Evolutionary conservation across 2,329 filamentous ascomycete species (phyloP).

Genomic region (Aspergillus cejpii): DNA sequence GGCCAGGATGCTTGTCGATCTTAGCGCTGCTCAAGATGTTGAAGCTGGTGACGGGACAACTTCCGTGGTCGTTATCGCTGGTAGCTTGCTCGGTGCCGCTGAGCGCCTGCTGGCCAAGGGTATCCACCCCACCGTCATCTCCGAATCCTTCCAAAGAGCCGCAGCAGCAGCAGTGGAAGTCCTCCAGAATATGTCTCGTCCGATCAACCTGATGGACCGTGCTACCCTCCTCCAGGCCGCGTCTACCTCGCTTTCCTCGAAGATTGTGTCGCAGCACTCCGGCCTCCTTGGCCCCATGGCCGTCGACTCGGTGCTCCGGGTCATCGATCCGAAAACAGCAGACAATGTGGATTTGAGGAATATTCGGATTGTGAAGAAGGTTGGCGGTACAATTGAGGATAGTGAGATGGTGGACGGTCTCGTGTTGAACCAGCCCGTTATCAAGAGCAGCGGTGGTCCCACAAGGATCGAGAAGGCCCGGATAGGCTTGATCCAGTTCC

Average conservation of each 20-base stretch:
- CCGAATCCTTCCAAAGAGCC: slow-evolving; percentile 93
- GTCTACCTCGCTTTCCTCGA: slow-evolving; percentile 93
- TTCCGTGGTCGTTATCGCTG: slow-evolving; percentile 95
- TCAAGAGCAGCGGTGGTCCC: slow-evolving; percentile 89
- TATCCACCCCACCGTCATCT: slow-evolving; percentile 96
- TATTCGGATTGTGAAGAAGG: slow-evolving; percentile 95
- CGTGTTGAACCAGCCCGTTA: slow-evolving; percentile 82
- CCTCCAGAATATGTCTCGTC: slow-evolving; percentile 91
- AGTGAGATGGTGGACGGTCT: slow-evolving; percentile 94
- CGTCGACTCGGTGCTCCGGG: slow-evolving; percentile 90
- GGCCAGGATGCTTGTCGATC: slow-evolving; percentile 96
- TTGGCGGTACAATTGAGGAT: slow-evolving; percentile 96
- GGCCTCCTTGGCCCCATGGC: slow-evolving; percentile 95
- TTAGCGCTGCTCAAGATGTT: slow-evolving; percentile 94
- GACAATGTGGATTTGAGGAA: slow-evolving; percentile 96
- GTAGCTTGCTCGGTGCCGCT: slow-evolving; percentile 86
- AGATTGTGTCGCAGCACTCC: slow-evolving; percentile 97
- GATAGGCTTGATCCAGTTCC: slow-evolving; percentile 97
- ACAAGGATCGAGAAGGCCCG: slow-evolving; percentile 92
- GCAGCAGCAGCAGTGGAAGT: slow-evolving; percentile 82
- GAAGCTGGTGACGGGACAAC: slow-evolving; percentile 98
- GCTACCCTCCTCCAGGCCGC: slow-evolving; percentile 89
- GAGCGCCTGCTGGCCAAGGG: slow-evolving; percentile 84
- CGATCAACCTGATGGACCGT: slow-evolving; percentile 81
- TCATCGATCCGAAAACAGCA: slow-evolving; percentile 90